Percentiles rank a stretch among this genome's conserved stretches.
Evolutionary conservation across 352 stramenopile genomes (phyloP).

Genomic region (Globisporangium splendens): DNA sequence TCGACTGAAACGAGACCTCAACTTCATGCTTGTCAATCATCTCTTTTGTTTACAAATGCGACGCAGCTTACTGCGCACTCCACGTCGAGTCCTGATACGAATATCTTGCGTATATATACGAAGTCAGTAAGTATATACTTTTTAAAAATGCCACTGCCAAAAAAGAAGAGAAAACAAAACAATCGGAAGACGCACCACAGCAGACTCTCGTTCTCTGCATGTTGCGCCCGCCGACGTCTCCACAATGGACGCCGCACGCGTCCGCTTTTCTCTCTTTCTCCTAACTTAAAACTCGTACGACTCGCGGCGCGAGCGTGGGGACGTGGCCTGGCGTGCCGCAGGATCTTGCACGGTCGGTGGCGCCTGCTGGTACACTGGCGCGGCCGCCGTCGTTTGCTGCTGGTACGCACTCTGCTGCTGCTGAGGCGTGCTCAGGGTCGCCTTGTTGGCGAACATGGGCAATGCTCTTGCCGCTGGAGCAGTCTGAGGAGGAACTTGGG

Average conservation of each 20-base stretch:
- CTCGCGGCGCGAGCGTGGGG: constrained; percentile 28
- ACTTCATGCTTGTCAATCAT: too few species aligned
- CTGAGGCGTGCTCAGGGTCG: neutral
- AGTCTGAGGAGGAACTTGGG: neutral
- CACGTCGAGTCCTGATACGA: too few species aligned
- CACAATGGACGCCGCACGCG: neutral
- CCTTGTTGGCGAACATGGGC: constrained; percentile 15
- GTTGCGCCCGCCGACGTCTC: too few species aligned
- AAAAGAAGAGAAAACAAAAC: too few species aligned
- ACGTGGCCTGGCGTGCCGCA: constrained; percentile 19
- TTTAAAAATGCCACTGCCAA: too few species aligned
- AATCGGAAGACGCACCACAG: too few species aligned
- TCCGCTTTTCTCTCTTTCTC: neutral
- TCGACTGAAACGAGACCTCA: too few species aligned
- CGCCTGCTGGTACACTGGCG: constrained; percentile 8
- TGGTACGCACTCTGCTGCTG: neutral
- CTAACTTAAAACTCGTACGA: constrained; percentile 35
- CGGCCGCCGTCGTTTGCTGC: neutral
- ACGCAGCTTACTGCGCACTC: too few species aligned
- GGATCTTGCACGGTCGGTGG: constrained; percentile 2
- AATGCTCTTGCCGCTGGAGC: constrained; percentile 4
- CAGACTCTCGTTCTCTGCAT: too few species aligned
- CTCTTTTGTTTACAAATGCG: too few species aligned
- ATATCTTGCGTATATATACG: too few species aligned
- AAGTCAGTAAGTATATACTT: too few species aligned